These are phyloP conservation scores for Cucurbitaria berberidis DNA, from an alignment of 2,329 filamentous ascomycete species.

Conservation along the genomic window DNA sequence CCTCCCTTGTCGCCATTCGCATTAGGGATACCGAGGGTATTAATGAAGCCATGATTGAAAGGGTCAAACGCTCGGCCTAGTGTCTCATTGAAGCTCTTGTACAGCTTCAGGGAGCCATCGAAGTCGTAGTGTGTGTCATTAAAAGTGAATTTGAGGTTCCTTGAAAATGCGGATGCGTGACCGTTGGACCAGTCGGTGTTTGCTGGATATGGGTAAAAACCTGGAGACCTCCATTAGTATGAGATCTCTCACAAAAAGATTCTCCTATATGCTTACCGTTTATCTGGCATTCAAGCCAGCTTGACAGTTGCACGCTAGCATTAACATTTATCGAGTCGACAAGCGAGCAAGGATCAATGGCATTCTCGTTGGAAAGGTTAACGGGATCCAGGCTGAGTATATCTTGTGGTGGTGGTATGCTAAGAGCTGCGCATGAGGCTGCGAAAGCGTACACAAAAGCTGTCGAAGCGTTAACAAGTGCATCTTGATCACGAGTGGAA, in stretches of 20 bases:
- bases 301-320: conserved; percentile 36
- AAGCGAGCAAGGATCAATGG: conserved; percentile 30
- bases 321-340: conserved; percentile 29
- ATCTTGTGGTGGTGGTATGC: conserved; percentile 4
- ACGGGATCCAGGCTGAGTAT: conserved; percentile 2
- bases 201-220: conserved; percentile 41
- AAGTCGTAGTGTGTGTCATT: conserved; percentile 43
- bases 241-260: neutral
- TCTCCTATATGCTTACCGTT: conserved; percentile 22
- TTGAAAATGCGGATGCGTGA: conserved; percentile 32
- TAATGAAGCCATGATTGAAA: conserved; percentile 40
- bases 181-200: conserved; percentile 37
- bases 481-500: neutral
- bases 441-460: conserved; percentile 4
- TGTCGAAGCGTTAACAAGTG: neutral
- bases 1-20: conserved; percentile 40
- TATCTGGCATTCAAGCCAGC: conserved; percentile 41
- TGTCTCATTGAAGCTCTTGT: conserved; percentile 36
- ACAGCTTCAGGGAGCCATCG: conserved; percentile 32
- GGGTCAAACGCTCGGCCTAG: conserved; percentile 33
- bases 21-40: conserved; percentile 37
- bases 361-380: conserved; percentile 1
- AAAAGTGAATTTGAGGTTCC: conserved; percentile 39
- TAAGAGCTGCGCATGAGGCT: conserved; percentile 4
- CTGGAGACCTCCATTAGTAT: conserved; percentile 12